Conservation (phyloP, 108 stramenopile genomes). For the Cylindrotheca fusiformis region DNA sequence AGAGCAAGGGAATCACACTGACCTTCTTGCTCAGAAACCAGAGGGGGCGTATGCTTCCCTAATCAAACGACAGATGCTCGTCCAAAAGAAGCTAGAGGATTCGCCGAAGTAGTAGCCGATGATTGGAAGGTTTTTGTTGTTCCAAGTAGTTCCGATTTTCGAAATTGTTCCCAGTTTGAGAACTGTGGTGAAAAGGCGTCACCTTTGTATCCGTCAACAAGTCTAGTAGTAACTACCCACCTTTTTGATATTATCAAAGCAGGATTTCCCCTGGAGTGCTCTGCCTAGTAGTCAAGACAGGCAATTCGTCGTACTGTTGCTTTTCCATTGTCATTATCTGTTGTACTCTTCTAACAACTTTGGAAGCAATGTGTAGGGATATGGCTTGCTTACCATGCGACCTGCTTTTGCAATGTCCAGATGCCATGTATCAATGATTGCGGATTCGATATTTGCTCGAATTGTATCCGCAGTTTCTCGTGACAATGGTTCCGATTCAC, state of each 20-base stretch:
- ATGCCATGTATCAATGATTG: conserved; percentile 17
- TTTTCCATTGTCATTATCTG: no score
- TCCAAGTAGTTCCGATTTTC: no score
- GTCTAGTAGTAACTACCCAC: no score
- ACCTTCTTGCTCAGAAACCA: conserved; percentile 62
- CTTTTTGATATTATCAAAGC: no score
- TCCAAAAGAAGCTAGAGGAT: conserved; percentile 39
- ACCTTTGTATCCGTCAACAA: no score
- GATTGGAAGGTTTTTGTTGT: no score
- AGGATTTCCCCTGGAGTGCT: no score
- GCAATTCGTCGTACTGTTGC: no score
- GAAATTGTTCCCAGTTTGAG: no score
- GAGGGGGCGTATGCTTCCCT: conserved; percentile 68
- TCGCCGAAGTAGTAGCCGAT: no score
- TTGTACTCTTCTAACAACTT: conserved; percentile 34
- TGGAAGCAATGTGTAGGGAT: conserved; percentile 53
- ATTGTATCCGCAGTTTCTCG: conserved; percentile 55
- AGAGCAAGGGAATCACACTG: conserved; percentile 86
- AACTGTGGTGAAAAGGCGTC: no score
- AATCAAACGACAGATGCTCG: conserved; percentile 54
- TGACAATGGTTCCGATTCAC: conserved; percentile 51
- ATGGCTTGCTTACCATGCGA: conserved; percentile 64
- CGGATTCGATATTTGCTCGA: conserved; percentile 48
- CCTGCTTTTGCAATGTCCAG: conserved; percentile 52
- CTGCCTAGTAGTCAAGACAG: no score